phyloP scores from a whole-genome alignment of 2,329 filamentous ascomycete species.

The Colletotrichum eleusines region DNA sequence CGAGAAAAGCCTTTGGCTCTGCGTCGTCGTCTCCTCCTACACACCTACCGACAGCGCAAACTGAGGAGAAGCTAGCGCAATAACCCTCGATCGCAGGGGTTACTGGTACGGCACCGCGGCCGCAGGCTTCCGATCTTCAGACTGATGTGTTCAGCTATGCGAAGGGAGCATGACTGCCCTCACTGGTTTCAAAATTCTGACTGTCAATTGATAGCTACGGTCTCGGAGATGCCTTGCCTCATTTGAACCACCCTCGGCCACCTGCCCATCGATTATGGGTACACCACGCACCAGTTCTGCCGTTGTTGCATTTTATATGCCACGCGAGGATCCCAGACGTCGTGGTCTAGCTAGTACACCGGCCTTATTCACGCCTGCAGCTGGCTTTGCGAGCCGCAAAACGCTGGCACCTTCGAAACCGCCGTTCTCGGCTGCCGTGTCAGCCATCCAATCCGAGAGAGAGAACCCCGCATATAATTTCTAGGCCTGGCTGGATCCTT shows the following conservation, averaged over 20 bases:
- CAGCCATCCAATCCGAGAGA: slow-evolving; percentile 31
- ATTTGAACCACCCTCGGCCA: slow-evolving; percentile 12
- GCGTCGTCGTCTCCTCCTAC: slow-evolving; percentile 21
- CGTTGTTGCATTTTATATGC: slow-evolving; percentile 36
- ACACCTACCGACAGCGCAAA: slow-evolving; percentile 26
- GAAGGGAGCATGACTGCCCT: background rate
- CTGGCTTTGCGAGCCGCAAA: background rate
- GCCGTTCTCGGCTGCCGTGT: slow-evolving; percentile 31
- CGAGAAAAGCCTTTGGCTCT: slow-evolving; percentile 35
- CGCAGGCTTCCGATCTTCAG: background rate
- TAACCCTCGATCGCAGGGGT: background rate
- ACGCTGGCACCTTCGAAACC: slow-evolving; percentile 10
- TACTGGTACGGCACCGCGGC: slow-evolving; percentile 9
- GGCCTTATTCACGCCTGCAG: slow-evolving; percentile 5
- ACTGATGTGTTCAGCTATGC: background rate
- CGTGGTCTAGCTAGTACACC: background rate
- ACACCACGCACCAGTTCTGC: slow-evolving; percentile 31
- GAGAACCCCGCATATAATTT: slow-evolving; percentile 36
- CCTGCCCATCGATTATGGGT: background rate
- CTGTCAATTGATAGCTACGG: background rate
- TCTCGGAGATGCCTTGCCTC: slow-evolving; percentile 18
- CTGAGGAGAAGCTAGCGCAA: background rate
- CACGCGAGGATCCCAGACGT: slow-evolving; percentile 16
- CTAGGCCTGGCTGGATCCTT: slow-evolving; percentile 25
- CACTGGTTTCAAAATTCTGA: background rate